Percentiles rank a stretch among this genome's conserved stretches.
These are phyloP conservation scores for Pythium apleroticum DNA, from an alignment of 352 stramenopile genomes.

Conservation along the genomic window DNA sequence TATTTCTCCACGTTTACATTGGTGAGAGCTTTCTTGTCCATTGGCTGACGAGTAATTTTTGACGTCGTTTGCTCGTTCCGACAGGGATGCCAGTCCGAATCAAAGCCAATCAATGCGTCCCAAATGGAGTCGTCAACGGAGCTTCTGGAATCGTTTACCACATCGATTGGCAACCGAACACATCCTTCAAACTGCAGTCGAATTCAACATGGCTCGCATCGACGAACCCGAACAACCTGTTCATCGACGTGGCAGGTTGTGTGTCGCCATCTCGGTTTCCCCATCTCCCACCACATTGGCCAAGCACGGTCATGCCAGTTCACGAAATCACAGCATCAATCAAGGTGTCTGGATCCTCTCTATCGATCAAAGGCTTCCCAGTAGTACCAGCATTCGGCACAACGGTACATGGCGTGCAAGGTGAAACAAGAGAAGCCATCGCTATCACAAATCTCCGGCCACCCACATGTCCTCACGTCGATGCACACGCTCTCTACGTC, in stretches of 20 bases:
- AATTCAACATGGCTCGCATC: constrained; percentile 12
- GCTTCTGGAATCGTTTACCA: constrained; percentile 9
- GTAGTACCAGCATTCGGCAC: constrained; percentile 24
- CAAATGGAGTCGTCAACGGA: constrained; percentile 18
- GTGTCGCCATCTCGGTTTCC: constrained; percentile 14
- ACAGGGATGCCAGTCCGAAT: constrained; percentile 22
- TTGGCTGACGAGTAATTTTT: not conserved
- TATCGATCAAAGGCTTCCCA: constrained; percentile 25
- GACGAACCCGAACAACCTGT: not conserved
- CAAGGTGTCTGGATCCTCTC: not conserved
- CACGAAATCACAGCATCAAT: not conserved
- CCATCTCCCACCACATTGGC: constrained; percentile 11
- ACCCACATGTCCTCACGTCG: not conserved
- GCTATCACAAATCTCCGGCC: constrained; percentile 20
- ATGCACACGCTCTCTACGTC: constrained; percentile 22
- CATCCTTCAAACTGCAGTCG: not conserved
- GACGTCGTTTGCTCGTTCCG: not conserved
- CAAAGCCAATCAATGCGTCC: constrained; percentile 18
- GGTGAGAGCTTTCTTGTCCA: not conserved
- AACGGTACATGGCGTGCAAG: constrained; percentile 28
- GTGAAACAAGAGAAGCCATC: constrained; percentile 19
- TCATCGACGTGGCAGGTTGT: constrained; percentile 8
- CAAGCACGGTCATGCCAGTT: constrained; percentile 26
- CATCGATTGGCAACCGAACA: constrained; percentile 12
- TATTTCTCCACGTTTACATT: constrained; percentile 13